Evolutionary conservation across 192 early-diverging fungal species (phyloP), one percentile per base, ranked within the genome.

Genomic region (Kickxella alabastrina): DNA sequence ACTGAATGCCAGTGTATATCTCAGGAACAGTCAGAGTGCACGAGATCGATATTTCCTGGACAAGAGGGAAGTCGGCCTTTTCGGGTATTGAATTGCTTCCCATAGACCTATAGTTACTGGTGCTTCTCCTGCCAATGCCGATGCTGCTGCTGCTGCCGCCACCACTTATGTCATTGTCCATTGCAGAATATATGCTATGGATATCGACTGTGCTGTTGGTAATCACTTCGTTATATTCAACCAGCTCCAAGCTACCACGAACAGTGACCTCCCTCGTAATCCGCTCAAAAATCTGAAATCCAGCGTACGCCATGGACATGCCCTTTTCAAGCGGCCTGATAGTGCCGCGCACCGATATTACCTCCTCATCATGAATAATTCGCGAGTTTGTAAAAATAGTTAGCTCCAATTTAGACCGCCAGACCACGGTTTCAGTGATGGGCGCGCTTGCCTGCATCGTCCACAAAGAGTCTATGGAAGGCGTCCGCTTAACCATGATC

Each of bases 1-100:
- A 74, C 38, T 74, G 70, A 28, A 74, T 74, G 27, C 59, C 59
- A 10, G 55, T 59, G 47, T 74, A 74, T 5, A 54, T 59, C 27
- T 52, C 27, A n/a, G 70, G 70, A 32, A 74, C 62, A 17, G 44
- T n/a, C 13, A 74, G 48, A 10, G 35, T 44, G 54, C 63, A 59
- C 14, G 58, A 52, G 3, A 47, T 55, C 3, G 58, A 59, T 5
- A 57, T 66, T 36, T 74, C 70, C 18, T 66, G 55, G 31, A 17
- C 42, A 10, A 74, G 34, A 10, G 63, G 42, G 43, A 62, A 36
- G 9, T 58, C 70, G 17, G 45, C 34, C 10, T 57, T 29, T 19
- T 45, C 50, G 23, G 10, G 6, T 1, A 43, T 43, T 15, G 17
- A 22, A 10, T 24, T 13, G 21, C 6, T 19, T 13, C 23, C 22